Conservation (phyloP, 768 basidiomycete genomes). For the Gelatoporia subvermispora region DNA sequence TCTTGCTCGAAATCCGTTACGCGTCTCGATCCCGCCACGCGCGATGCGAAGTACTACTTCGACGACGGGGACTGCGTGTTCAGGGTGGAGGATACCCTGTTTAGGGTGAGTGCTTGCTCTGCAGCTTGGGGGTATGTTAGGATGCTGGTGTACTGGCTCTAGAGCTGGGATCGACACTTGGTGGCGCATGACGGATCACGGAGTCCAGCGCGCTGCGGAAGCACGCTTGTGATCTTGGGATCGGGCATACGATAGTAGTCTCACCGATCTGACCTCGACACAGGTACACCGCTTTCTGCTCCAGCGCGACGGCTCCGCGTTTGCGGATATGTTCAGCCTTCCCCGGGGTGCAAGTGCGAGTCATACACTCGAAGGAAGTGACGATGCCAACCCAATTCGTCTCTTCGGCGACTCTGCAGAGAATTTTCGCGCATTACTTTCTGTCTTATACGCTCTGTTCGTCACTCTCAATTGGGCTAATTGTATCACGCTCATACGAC, state of each 20-base stretch:
- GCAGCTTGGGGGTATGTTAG: no score
- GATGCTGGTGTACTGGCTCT: no score
- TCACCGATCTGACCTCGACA: conserved; percentile 1
- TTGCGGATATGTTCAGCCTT: conserved; percentile 26
- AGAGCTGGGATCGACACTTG: no score
- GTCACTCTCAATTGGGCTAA: conserved; percentile 9
- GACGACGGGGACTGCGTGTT: conserved; percentile 67
- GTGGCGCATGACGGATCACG: no score
- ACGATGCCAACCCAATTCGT: conserved; percentile 31
- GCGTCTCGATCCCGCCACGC: conserved; percentile 4
- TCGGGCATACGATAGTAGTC: no score
- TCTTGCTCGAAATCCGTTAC: conserved; percentile 1
- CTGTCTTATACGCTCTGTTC: conserved; percentile 36
- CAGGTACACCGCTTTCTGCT: conserved; percentile 27
- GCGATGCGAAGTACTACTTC: conserved; percentile 59
- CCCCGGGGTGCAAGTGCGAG: conserved; percentile 9
- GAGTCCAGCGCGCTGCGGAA: no score
- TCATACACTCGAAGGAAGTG: conserved; percentile 18
- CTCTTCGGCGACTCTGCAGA: conserved; percentile 34
- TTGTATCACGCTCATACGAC: background rate
- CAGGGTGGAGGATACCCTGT: conserved; percentile 57
- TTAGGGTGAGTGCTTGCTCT: conserved; percentile 53
- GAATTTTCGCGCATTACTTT: conserved; percentile 35
- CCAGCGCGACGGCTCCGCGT: conserved; percentile 26
- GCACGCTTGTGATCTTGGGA: no score